Percentiles rank a stretch among this genome's conserved stretches.
phyloP scores from a whole-genome alignment of 805 yeast species.

The Wickerhamiella domercqiae region DNA sequence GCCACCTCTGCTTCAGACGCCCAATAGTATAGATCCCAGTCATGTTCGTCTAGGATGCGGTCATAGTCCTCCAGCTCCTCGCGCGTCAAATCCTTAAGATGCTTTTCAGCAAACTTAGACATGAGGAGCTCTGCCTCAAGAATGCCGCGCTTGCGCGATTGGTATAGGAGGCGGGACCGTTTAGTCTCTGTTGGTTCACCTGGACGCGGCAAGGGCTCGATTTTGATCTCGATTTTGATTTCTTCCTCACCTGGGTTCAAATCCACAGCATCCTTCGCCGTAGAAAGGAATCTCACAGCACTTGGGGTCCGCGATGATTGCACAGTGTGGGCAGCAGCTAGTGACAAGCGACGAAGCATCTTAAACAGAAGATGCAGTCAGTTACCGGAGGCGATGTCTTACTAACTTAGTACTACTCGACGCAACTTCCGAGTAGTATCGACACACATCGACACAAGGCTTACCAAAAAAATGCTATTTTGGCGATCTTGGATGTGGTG shows the following conservation, averaged over 20 bases:
- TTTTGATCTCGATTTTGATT: constrained; percentile 29
- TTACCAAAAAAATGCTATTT: too few relatives aligned
- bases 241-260: constrained; percentile 10
- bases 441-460: too few relatives aligned
- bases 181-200: constrained; percentile 61
- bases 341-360: too few relatives aligned
- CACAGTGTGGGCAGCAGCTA: too few relatives aligned
- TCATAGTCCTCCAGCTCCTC: constrained; percentile 78
- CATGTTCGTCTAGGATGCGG: constrained; percentile 70
- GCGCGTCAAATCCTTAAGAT: constrained; percentile 40
- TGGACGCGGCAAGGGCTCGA: constrained; percentile 63
- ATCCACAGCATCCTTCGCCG: neutral
- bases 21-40: constrained; percentile 99
- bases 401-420: too few relatives aligned
- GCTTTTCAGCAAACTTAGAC: constrained; percentile 69
- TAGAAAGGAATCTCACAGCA: neutral
- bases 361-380: too few relatives aligned
- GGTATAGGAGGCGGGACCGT: constrained; percentile 80
- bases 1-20: constrained; percentile 63
- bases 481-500: too few relatives aligned
- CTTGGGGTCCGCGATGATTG: too few relatives aligned
- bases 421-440: too few relatives aligned
- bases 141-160: constrained; percentile 88
- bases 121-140: constrained; percentile 80
- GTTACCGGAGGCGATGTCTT: too few relatives aligned